A percentile compares a stretch with the other conserved stretches of the same genome.
phyloP scores from a whole-genome alignment of 2,329 filamentous ascomycete genomes.

The Botrytis fragariae region DNA sequence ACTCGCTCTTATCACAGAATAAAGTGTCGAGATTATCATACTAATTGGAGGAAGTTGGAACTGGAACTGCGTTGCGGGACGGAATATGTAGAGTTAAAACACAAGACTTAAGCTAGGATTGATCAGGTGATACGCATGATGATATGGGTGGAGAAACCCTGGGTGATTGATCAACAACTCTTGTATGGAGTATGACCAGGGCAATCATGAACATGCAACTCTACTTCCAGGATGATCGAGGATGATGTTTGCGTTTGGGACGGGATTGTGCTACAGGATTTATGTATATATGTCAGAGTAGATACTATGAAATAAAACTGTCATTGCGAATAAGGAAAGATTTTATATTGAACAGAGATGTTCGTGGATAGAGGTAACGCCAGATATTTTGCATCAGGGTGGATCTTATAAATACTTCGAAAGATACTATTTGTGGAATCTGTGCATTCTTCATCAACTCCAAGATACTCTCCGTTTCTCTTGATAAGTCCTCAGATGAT shows the following conservation, averaged over 20 bases:
- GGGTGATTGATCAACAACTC: no score
- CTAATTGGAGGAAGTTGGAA: neutral
- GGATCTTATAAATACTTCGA: neutral
- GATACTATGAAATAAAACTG: neutral
- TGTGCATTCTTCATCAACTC: no score
- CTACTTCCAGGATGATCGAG: neutral
- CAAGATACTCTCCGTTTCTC: no score
- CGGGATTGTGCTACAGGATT: neutral
- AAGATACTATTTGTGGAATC: no score
- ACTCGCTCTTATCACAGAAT: fast-evolving
- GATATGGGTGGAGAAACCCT: neutral
- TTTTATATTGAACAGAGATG: no score
- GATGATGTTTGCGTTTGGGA: neutral
- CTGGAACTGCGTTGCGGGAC: no score
- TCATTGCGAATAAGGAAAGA: neutral
- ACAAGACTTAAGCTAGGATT: neutral
- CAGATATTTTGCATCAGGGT: no score
- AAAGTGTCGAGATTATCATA: neutral
- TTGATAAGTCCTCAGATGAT: no score
- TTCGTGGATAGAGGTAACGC: neutral
- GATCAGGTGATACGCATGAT: neutral
- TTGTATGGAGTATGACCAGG: neutral
- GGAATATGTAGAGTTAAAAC: neutral
- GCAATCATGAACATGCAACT: neutral
- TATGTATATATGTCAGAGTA: neutral